Evolutionary conservation across 768 basidiomycete species (phyloP), one percentile per base, ranked within the genome.

Genomic region (Paxillus rubicundulus): DNA sequence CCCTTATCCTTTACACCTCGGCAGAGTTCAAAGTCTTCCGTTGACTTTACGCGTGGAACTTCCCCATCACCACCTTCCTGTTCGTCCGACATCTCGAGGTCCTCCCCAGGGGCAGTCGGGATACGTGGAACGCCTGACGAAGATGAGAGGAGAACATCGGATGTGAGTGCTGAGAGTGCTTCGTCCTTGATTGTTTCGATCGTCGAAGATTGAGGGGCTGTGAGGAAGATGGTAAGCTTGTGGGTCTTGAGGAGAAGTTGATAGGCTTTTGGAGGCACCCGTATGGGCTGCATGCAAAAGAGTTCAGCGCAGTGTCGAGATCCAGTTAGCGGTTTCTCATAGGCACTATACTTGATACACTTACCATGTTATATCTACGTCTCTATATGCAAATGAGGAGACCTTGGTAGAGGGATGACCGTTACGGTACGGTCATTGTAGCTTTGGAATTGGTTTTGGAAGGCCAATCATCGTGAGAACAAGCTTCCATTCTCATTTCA

Each of bases 211-310:
- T 81, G 82, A 38, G 76, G 68, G 9, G 77, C 75, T 7, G 82
- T 80, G 56, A 85, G 70, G 60, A 86, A 76, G 58, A 89, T 71
- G 6, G 84, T 84, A 47, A 86, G 70, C 57, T 82, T 87, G 72
- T 89, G 86, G 0, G 87, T 85, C 61, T 86, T 88, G 58, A 89
- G 67, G n/a, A 82, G 74, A 16, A 90, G 62, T 49, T 87, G 82
- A 69, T 84, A 84, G 45, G 80, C 73, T 70, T 84, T 87, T 8
- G 84, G 82, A 37, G 76, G 77, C 13, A 73, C 57, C 62, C 79
- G 77, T 12, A 73, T 77, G 24, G 82, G 82, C 86, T 82, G 52
- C 50, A 10, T 7, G 20, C 28, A 21, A 24, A 9, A 9, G 2
- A 1, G 10, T 44, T 55, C 10, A 52, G 37, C 42, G 45, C 24